These are phyloP conservation scores for Didymosphaeria variabile DNA, from an alignment of 2,329 filamentous ascomycete species.

Conservation along the genomic window DNA sequence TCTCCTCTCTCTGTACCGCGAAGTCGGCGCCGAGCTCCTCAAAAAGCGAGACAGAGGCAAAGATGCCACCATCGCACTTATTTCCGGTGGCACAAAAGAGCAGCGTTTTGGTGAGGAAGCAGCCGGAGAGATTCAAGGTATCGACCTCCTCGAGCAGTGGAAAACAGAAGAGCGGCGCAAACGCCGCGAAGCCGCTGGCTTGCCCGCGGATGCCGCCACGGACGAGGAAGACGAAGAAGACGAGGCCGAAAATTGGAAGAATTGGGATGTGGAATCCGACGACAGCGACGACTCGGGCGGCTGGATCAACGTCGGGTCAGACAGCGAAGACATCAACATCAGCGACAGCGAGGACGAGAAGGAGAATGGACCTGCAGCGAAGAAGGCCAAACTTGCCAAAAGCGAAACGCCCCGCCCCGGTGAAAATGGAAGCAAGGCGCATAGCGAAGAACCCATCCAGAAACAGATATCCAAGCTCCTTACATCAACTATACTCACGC, in stretches of 20 bases:
- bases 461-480: conserved; percentile 70
- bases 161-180: conserved; percentile 87
- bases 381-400: conserved; percentile 68
- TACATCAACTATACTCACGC: conserved; percentile 93
- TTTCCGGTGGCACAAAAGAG: conserved; percentile 76
- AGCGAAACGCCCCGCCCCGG: conserved; percentile 40
- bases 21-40: conserved; percentile 88
- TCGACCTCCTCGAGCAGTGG: conserved; percentile 91
- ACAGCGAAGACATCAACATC: conserved; percentile 78
- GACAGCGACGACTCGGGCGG: conserved; percentile 79
- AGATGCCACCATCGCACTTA: conserved; percentile 84
- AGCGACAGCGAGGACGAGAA: conserved; percentile 75
- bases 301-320: conserved; percentile 90
- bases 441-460: conserved; percentile 52
- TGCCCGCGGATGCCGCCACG: conserved; percentile 68
- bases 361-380: conserved; percentile 42
- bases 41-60: conserved; percentile 92
- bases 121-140: conserved; percentile 85
- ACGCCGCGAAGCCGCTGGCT: conserved; percentile 73
- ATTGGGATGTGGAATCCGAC: conserved; percentile 69
- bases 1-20: conserved; percentile 86
- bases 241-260: conserved; percentile 64
- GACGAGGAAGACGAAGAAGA: conserved; percentile 64
- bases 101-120: conserved; percentile 85
- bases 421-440: conserved; percentile 54